Conservation (phyloP, 768 basidiomycete genomes). For the Pulveroboletus frians region DNA sequence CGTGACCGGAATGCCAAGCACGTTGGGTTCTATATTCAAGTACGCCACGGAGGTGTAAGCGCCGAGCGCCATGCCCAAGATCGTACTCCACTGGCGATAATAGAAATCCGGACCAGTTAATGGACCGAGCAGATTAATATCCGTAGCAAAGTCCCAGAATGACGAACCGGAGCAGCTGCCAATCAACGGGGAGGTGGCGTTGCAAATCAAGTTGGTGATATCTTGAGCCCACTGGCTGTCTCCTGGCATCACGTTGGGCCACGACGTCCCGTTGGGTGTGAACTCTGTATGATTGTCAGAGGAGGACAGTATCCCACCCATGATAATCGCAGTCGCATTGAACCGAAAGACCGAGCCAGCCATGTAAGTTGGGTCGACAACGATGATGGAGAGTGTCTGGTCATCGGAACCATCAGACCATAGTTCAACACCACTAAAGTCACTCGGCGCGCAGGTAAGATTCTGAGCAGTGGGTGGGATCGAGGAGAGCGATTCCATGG, state of each 20-base stretch:
- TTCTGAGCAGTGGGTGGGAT: constrained; percentile 9
- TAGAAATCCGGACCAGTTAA: neutral
- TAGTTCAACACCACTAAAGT: neutral
- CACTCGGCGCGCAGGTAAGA: neutral
- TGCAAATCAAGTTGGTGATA: constrained; percentile 14
- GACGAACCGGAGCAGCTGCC: neutral
- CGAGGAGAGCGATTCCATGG: constrained; percentile 9
- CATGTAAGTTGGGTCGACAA: neutral
- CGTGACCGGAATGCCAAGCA: neutral
- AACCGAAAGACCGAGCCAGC: neutral
- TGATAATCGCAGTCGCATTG: constrained; percentile 8
- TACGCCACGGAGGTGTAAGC: constrained; percentile 6
- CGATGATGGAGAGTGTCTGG: constrained; percentile 9
- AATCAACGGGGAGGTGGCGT: neutral
- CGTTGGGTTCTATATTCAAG: accelerated
- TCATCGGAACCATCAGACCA: constrained; percentile 6
- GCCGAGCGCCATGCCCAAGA: constrained; percentile 4
- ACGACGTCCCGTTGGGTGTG: constrained; percentile 11
- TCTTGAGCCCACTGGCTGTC: constrained; percentile 15
- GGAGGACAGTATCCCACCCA: constrained; percentile 7
- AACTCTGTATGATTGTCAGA: constrained; percentile 9
- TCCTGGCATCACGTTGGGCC: constrained; percentile 7
- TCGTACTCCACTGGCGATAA: constrained; percentile 5
- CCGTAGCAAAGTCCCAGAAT: constrained; percentile 5
- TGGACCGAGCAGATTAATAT: no score